phyloP scores from a whole-genome alignment of 352 stramenopile genomes.

The Globisporangium emineosum region DNA sequence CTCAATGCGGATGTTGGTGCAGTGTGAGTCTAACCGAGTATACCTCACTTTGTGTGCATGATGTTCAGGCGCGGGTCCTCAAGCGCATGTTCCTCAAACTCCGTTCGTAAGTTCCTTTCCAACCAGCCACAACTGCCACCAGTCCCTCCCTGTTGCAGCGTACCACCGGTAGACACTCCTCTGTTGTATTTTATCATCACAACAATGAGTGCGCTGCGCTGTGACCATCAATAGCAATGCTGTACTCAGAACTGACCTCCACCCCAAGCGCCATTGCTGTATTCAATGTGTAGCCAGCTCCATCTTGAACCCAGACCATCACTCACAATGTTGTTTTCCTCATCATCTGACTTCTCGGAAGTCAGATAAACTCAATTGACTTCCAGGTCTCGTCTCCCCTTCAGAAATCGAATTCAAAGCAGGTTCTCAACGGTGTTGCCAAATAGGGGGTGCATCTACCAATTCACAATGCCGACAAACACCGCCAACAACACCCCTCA shows the following conservation, averaged over 20 bases:
- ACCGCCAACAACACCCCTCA: neutral
- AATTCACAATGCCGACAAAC: neutral
- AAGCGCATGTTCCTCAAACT: constrained; percentile 95
- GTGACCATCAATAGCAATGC: too few species aligned
- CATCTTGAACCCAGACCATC: constrained; percentile 11
- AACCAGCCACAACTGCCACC: neutral
- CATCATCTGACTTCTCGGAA: too few species aligned
- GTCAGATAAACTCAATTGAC: too few species aligned
- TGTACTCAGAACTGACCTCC: too few species aligned
- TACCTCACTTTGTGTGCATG: neutral
- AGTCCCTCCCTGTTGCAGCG: neutral
- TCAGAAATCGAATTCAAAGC: constrained; percentile 3
- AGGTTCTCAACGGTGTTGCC: constrained; percentile 8
- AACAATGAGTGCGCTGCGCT: neutral
- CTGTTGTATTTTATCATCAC: too few species aligned
- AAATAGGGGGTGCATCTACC: neutral
- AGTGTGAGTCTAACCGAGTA: neutral
- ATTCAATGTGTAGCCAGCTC: constrained; percentile 1
- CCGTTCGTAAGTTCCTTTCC: constrained; percentile 40
- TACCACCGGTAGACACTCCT: too few species aligned
- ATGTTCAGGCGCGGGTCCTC: constrained; percentile 75
- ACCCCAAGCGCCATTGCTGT: neutral
- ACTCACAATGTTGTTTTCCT: neutral
- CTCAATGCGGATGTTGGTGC: neutral
- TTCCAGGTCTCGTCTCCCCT: too few species aligned